A percentile compares a stretch with the other conserved stretches of the same genome.
phyloP scores from a whole-genome alignment of 2,329 filamentous ascomycete species.

The Venturia effusa region DNA sequence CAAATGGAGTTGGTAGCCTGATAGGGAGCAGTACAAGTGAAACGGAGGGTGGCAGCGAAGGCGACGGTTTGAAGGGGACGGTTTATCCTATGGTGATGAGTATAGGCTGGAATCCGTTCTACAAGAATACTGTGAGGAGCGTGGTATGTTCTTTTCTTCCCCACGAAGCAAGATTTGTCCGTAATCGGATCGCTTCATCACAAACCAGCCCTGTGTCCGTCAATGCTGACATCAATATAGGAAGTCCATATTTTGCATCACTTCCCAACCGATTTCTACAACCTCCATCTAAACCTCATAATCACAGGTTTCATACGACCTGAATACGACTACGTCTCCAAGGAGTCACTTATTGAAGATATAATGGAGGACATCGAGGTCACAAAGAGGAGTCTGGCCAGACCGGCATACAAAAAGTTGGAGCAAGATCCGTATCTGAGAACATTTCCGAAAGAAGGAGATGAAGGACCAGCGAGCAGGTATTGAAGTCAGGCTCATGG shows the following conservation, averaged over 20 bases:
- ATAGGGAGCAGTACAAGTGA: background rate
- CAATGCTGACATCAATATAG: background rate
- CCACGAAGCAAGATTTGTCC: background rate
- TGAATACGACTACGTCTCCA: slow-evolving; percentile 76
- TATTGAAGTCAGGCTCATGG: background rate
- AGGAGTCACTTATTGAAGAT: slow-evolving; percentile 77
- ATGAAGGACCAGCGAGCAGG: background rate
- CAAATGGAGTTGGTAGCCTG: background rate
- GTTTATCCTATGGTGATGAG: slow-evolving; percentile 85
- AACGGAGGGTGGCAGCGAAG: background rate
- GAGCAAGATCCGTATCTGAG: slow-evolving; percentile 9
- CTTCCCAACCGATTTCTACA: slow-evolving; percentile 76
- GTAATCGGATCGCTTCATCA: background rate
- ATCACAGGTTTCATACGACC: slow-evolving; percentile 82
- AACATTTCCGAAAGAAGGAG: slow-evolving; percentile 1
- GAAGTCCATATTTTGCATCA: slow-evolving; percentile 81
- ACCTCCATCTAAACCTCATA: slow-evolving; percentile 62
- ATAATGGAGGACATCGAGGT: slow-evolving; percentile 85
- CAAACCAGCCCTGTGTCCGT: background rate
- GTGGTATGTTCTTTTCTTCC: slow-evolving; percentile 39
- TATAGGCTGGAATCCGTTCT: slow-evolving; percentile 96
- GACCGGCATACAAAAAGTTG: slow-evolving; percentile 46
- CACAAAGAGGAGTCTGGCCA: slow-evolving; percentile 57
- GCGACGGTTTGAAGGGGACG: background rate
- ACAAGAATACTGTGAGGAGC: slow-evolving; percentile 77